Percentiles rank a stretch among this genome's conserved stretches.
These are phyloP conservation scores for Hymenoscyphus fructigenus DNA, from an alignment of 2,329 filamentous ascomycete genomes.

Conservation along the genomic window DNA sequence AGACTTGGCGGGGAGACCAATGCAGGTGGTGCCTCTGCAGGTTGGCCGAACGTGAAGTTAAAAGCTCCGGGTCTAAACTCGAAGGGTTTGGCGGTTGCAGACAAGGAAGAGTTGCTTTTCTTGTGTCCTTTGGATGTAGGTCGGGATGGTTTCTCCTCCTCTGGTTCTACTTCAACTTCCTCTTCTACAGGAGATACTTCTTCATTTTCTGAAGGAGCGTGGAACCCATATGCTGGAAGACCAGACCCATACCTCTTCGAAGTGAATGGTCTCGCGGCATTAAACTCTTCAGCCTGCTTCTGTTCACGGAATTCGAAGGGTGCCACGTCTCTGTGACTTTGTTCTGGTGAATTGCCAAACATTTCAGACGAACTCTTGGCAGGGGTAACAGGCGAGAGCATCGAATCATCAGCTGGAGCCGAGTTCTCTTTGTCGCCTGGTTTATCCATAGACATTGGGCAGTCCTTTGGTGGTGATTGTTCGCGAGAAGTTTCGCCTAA, in stretches of 20 bases:
- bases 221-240: conserved; percentile 30
- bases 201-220: conserved; percentile 35
- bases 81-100: conserved; percentile 71
- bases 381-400: conserved; percentile 30
- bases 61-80: conserved; percentile 36
- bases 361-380: conserved; percentile 46
- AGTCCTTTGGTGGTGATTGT: conserved; percentile 35
- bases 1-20: conserved; percentile 16
- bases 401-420: conserved; percentile 22
- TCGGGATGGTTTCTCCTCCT: conserved; percentile 4
- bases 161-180: conserved; percentile 7
- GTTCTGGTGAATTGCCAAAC: conserved; percentile 44
- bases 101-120: conserved; percentile 57
- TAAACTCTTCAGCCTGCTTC: conserved; percentile 41
- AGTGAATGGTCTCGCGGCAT: conserved; percentile 34
- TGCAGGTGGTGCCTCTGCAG: conserved; percentile 13
- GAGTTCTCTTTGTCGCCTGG: conserved; percentile 37
- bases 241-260: conserved; percentile 30
- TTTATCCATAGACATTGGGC: conserved; percentile 12
- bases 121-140: conserved; percentile 37
- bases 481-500: conserved; percentile 36
- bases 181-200: conserved; percentile 18
- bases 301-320: conserved; percentile 59
- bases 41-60: conserved; percentile 30
- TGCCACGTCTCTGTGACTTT: conserved; percentile 53